These are phyloP conservation scores for Phialophora tarda DNA, from an alignment of 2,329 filamentous ascomycete species.

Conservation along the genomic window DNA sequence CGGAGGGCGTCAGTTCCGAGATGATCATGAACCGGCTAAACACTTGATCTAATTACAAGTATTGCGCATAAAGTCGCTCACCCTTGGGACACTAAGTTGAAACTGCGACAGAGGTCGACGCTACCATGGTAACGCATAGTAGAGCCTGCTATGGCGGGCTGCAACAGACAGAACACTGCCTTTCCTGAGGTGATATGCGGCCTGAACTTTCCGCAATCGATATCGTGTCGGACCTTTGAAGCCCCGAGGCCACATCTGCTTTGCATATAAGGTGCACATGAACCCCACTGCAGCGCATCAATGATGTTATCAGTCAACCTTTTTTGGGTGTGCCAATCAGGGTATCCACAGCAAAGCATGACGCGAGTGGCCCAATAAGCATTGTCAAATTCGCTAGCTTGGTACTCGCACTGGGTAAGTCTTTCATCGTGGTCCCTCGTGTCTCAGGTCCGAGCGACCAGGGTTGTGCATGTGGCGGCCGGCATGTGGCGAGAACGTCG, in stretches of 20 bases:
- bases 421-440: background rate
- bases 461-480: background rate
- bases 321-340: background rate
- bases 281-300: conserved; percentile 28
- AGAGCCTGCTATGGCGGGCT: background rate
- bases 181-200: background rate
- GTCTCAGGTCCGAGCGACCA: background rate
- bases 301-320: conserved; percentile 10
- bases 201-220: background rate
- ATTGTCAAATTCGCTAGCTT: background rate
- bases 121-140: background rate
- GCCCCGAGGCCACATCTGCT: conserved; percentile 11
- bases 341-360: conserved; percentile 7
- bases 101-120: background rate
- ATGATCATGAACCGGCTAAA: background rate
- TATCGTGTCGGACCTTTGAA: conserved; percentile 15
- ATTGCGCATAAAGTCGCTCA: background rate
- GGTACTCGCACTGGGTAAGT: background rate
- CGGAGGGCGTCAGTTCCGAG: conserved; percentile 9
- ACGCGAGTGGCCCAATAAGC: conserved; percentile 9
- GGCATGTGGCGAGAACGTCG: background rate
- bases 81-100: background rate
- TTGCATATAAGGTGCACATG: background rate
- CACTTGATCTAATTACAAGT: background rate
- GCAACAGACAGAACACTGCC: background rate